phyloP scores from a whole-genome alignment of 495 filamentous ascomycete species.

The Immersiella caudata region DNA sequence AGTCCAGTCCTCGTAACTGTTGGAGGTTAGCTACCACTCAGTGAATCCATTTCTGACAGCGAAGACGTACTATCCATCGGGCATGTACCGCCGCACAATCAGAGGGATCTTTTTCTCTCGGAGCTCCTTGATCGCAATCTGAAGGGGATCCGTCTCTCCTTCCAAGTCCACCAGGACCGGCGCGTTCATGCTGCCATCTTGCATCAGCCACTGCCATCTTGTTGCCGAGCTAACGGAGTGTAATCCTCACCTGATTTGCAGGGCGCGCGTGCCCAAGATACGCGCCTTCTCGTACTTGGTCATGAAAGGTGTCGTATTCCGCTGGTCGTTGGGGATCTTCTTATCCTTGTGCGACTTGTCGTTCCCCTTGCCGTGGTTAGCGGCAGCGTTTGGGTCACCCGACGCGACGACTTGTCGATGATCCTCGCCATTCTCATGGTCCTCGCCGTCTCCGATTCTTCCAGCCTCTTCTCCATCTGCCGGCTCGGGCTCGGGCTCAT shows the following conservation, averaged over 20 bases:
- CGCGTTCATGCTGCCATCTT: conserved; percentile 80
- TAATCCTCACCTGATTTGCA: conserved; percentile 84
- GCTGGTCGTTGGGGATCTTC: conserved; percentile 85
- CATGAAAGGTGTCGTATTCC: conserved; percentile 96
- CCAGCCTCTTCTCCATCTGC: conserved; percentile 63
- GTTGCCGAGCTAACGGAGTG: neutral
- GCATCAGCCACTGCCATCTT: neutral
- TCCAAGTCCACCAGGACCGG: conserved; percentile 95
- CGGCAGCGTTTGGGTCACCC: conserved; percentile 69
- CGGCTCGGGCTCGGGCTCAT: conserved; percentile 62
- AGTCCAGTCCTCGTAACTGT: conserved; percentile 98
- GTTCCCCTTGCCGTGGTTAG: conserved; percentile 50
- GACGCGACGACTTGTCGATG: conserved; percentile 61
- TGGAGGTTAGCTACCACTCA: neutral
- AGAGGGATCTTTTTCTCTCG: conserved; percentile 98
- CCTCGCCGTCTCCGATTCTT: conserved; percentile 43
- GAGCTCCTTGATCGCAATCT: conserved; percentile 96
- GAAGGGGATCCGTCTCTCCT: conserved; percentile 95
- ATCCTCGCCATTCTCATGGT: conserved; percentile 52
- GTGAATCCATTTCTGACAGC: neutral
- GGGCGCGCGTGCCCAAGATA: conserved; percentile 85
- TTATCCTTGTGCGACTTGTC: conserved; percentile 74
- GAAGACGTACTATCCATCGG: conserved; percentile 86
- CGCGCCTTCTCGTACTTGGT: conserved; percentile 97
- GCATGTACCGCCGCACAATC: conserved; percentile 90